Base-by-base conservation (phyloP, 768 basidiomycete species). In the Ramaria sp. region DNA sequence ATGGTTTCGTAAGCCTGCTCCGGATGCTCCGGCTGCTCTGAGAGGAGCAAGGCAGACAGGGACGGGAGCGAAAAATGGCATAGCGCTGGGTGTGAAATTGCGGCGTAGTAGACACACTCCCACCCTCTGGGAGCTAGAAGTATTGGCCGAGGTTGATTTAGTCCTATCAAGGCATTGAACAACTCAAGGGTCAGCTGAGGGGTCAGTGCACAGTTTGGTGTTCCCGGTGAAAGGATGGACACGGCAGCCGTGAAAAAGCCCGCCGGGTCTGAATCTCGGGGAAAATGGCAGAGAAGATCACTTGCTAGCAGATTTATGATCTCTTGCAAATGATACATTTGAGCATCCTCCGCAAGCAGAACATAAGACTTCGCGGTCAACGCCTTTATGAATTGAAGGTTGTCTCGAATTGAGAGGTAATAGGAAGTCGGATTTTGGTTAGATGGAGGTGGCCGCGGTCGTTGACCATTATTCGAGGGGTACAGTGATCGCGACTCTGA, bases 201-300 rank as follows among this genome's bases (percentile, higher is more conserved):
- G 5, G 30, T 34, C 48, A 50, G 34, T 18, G 44, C 4, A 48
- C 45, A 27, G 22, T 32, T 12, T 9, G 10, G n/a, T 24, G 44
- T 47, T 3, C 43, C 42, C 0, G 27, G 42, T 16, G 24, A 20
- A 16, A 55, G 20, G 47, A 55, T 47, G 13, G 53, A 24, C 12
- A 38, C 34, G 36, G 37, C 32, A 34, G 53, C 42, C 43, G 25
- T 36, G 3, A 32, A 43, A 25, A 55, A 55, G 13, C 42, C 53
- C 1, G 5, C 32, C 30, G 53, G 53, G 32, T 55, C 42, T 15
- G 34, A 22, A 5, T 55, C 32, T 8, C 53, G 53, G 22, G 53
- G 53, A 37, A 47, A 55, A 55, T 55, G 45, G 15, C 13, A 6
- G 43, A 55, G 53, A 7, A 55, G 24, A 28, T 55, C 53, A 24